phyloP scores from a whole-genome alignment of 2,329 filamentous ascomycete genomes.

The Xylaria sp. region DNA sequence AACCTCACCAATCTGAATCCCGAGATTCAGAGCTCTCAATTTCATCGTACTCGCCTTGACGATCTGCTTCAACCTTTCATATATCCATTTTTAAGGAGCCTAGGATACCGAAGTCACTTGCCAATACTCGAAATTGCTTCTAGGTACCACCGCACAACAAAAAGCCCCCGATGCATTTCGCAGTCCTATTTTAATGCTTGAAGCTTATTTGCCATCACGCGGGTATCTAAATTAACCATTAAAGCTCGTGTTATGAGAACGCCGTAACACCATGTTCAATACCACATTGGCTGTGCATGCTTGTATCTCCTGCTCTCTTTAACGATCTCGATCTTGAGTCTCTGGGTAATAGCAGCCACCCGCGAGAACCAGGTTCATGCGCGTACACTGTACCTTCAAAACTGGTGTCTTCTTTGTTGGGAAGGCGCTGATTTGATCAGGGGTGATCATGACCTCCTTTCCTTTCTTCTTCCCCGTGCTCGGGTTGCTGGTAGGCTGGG shows the following conservation, averaged over 20 bases:
- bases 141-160: too few relatives aligned
- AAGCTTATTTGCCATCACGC: slow-evolving; percentile 14
- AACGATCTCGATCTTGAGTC: slow-evolving; percentile 38
- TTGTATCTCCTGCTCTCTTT: background rate
- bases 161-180: background rate
- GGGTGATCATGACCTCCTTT: slow-evolving; percentile 88
- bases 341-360: slow-evolving; percentile 73
- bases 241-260: background rate
- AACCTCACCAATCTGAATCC: background rate
- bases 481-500: slow-evolving; percentile 40
- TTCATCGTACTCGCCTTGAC: too few relatives aligned
- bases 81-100: too few relatives aligned
- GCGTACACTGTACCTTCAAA: slow-evolving; percentile 89
- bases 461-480: slow-evolving; percentile 71
- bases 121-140: too few relatives aligned
- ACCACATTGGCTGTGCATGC: background rate
- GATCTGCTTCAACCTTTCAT: too few relatives aligned
- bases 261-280: slow-evolving; percentile 26
- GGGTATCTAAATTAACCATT: slow-evolving; percentile 27
- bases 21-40: too few relatives aligned
- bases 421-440: slow-evolving; percentile 94
- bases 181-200: background rate
- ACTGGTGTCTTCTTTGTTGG: slow-evolving; percentile 96
- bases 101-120: too few relatives aligned
- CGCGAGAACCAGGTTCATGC: slow-evolving; percentile 92